These are phyloP conservation scores for Chenopodium berlandieri DNA, from an alignment of 148 eudicot genomes.

Conservation along the genomic window DNA sequence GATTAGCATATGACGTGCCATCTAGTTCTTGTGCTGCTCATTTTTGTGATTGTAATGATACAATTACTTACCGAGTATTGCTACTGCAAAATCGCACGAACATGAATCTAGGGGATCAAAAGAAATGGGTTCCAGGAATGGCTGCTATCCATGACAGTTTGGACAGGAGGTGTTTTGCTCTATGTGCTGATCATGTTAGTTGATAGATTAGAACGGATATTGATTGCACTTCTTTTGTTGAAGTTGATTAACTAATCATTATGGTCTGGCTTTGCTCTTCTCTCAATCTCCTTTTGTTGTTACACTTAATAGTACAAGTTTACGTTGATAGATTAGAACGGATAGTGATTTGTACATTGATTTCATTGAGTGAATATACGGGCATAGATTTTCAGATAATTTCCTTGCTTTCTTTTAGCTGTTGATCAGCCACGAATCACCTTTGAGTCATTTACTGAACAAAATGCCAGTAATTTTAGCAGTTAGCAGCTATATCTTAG, in stretches of 20 bases:
- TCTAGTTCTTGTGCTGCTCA: conserved; percentile 36
- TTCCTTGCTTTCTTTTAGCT: not conserved
- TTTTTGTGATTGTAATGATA: too few relatives aligned
- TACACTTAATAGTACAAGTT: not conserved
- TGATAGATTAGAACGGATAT: too few relatives aligned
- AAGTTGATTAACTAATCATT: conserved; percentile 35
- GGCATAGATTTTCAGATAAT: not conserved
- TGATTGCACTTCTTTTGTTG: conserved; percentile 58
- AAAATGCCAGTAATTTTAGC: not conserved
- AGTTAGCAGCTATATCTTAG: not conserved
- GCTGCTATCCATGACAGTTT: conserved; percentile 55
- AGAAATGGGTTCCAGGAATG: conserved; percentile 63
- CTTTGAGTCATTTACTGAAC: too few relatives aligned
- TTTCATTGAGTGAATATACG: not conserved
- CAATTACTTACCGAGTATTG: too few relatives aligned
- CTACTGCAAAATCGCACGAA: too few relatives aligned
- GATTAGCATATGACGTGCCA: conserved; percentile 77
- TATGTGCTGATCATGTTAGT: conserved; percentile 65
- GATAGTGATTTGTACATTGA: not conserved
- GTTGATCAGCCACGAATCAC: too few relatives aligned
- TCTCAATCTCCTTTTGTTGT: not conserved
- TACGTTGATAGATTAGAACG: not conserved
- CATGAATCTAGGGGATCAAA: conserved; percentile 28
- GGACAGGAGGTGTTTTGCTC: conserved; percentile 59
- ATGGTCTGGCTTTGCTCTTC: not conserved